These are phyloP conservation scores for Dothideomycetes sp. DNA, from an alignment of 2,329 filamentous ascomycete genomes.

Conservation along the genomic window DNA sequence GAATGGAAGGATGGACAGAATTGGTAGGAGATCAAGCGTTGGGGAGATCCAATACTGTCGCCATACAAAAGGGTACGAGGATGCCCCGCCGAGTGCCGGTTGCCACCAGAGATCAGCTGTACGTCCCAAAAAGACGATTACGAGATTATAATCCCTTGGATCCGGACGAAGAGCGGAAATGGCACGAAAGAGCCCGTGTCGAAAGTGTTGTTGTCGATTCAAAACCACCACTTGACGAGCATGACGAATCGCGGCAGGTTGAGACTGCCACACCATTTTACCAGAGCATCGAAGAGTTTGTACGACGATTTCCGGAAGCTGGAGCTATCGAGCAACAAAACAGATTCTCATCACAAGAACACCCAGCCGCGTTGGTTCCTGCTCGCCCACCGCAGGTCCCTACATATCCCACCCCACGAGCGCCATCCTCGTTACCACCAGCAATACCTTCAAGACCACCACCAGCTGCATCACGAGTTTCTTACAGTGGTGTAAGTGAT, in stretches of 20 bases:
- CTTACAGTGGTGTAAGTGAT: slow-evolving; percentile 73
- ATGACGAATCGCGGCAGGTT: slow-evolving; percentile 22
- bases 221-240: slow-evolving; percentile 23
- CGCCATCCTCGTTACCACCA: slow-evolving; percentile 39
- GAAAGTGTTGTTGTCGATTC: slow-evolving; percentile 47
- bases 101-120: slow-evolving; percentile 34
- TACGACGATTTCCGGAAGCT: slow-evolving; percentile 69
- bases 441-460: slow-evolving; percentile 51
- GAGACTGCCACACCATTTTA: slow-evolving; percentile 44
- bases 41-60: slow-evolving; percentile 46
- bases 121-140: slow-evolving; percentile 47
- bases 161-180: slow-evolving; percentile 69
- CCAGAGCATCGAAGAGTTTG: slow-evolving; percentile 71
- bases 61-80: slow-evolving; percentile 38
- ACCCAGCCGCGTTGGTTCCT: slow-evolving; percentile 25
- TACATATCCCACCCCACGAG: slow-evolving; percentile 25
- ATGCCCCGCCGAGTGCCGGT: slow-evolving; percentile 45
- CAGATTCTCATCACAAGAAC: slow-evolving; percentile 34
- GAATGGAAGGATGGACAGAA: slow-evolving; percentile 77
- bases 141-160: slow-evolving; percentile 63
- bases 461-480: slow-evolving; percentile 50
- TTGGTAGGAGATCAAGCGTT: slow-evolving; percentile 64
- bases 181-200: slow-evolving; percentile 65
- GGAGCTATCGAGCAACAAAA: slow-evolving; percentile 48
- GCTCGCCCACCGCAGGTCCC: slow-evolving; percentile 21